phyloP scores from a whole-genome alignment of 495 filamentous ascomycete genomes.

The Neurospora sp. region DNA sequence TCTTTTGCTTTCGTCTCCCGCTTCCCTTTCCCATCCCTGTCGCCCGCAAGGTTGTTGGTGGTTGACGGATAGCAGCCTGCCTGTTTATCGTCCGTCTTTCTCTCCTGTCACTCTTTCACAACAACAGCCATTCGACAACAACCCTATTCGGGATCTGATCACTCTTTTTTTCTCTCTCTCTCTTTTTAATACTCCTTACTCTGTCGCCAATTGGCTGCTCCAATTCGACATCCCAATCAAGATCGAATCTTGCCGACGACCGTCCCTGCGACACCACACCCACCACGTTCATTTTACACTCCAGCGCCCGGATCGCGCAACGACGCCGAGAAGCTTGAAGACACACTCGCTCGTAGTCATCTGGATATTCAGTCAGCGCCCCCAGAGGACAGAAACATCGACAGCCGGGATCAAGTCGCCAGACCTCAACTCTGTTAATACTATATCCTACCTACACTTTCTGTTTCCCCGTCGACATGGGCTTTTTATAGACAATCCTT shows the following conservation, averaged over 20 bases:
- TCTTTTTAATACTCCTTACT: neutral
- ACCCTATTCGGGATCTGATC: neutral
- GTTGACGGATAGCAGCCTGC: neutral
- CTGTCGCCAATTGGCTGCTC: neutral
- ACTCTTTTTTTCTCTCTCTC: neutral
- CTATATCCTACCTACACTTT: neutral
- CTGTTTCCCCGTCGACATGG: neutral
- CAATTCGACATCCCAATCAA: neutral
- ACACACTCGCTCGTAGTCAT: neutral
- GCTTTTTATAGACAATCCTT: neutral
- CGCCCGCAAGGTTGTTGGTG: neutral
- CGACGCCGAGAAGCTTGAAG: neutral
- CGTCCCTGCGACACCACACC: neutral
- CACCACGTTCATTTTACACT: neutral
- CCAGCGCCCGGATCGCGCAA: neutral
- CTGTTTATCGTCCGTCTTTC: neutral
- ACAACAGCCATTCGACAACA: neutral
- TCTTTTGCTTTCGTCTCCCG: neutral
- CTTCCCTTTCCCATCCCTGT: neutral
- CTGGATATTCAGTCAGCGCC: neutral
- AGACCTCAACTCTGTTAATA: neutral
- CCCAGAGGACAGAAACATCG: neutral
- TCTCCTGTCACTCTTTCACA: neutral
- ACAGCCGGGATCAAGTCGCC: neutral
- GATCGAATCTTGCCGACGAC: neutral